Evolutionary conservation across 352 stramenopile species (phyloP).

Genomic region (Phytophthora aleatoria): DNA sequence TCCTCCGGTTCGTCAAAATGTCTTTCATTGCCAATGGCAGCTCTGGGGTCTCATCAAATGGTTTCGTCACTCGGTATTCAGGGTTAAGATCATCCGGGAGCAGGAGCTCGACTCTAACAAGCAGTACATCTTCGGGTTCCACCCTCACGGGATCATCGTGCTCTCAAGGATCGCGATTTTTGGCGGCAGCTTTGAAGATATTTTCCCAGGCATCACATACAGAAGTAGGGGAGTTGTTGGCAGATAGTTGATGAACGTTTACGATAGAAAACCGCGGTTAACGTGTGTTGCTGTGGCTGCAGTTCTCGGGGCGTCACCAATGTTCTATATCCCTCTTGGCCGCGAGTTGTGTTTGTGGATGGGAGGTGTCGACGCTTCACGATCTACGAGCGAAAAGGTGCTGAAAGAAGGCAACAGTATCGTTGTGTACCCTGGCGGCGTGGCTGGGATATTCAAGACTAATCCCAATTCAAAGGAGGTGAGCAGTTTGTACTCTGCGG

Average conservation of each 20-base stretch:
- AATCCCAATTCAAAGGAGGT: conserved; percentile 58
- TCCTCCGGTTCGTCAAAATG: conserved; percentile 19
- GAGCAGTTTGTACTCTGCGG: not conserved
- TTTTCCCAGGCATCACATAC: not conserved
- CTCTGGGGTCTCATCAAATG: too few relatives aligned
- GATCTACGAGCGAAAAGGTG: conserved; percentile 46
- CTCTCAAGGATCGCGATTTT: conserved; percentile 50
- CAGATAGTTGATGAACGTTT: too few relatives aligned
- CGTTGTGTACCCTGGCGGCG: conserved; percentile 32
- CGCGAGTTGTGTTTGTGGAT: conserved; percentile 71
- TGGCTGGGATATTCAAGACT: conserved; percentile 49
- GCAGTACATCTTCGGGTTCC: conserved; percentile 55
- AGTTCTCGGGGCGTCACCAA: conserved; percentile 63
- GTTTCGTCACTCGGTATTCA: not conserved
- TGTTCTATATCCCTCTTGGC: conserved; percentile 64
- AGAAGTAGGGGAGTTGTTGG: too few relatives aligned
- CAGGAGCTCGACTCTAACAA: conserved; percentile 46
- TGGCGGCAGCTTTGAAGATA: conserved; percentile 38
- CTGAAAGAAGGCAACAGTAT: conserved; percentile 46
- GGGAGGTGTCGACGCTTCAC: conserved; percentile 45
- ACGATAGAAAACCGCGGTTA: not conserved
- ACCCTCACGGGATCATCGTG: conserved; percentile 62
- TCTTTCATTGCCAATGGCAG: too few relatives aligned
- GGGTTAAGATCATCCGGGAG: conserved; percentile 45
- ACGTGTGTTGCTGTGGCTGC: not conserved